Percentiles rank a stretch among this genome's conserved stretches.
Conservation (phyloP, 371 early-diverging fungal species). For the Rhizopus arrhizus region DNA sequence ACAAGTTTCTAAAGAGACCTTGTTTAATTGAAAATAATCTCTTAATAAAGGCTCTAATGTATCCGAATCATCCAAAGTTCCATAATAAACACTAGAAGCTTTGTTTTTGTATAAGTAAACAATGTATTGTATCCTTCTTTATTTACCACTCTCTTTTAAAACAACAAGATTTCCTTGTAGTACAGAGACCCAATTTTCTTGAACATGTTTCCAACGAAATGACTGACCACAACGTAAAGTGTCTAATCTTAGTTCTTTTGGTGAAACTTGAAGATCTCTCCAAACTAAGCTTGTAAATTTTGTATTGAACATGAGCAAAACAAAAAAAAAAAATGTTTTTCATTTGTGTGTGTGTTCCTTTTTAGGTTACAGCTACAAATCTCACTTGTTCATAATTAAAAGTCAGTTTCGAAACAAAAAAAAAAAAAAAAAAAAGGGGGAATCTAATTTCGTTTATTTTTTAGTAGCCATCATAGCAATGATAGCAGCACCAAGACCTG, state of each 20-base stretch:
- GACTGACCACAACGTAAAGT: slow-evolving; percentile 88
- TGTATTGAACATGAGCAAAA: not conserved
- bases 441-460: slow-evolving; percentile 4
- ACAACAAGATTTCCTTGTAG: slow-evolving; percentile 29
- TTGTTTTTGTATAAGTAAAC: too few relatives aligned
- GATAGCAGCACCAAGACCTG: slow-evolving; percentile 53
- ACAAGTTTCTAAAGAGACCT: slow-evolving; percentile 55
- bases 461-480: slow-evolving; percentile 53
- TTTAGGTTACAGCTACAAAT: too few relatives aligned
- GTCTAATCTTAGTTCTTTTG: slow-evolving; percentile 74
- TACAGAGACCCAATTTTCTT: slow-evolving; percentile 41
- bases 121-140: not conserved
- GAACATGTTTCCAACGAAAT: slow-evolving; percentile 78
- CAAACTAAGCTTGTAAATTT: slow-evolving; percentile 39
- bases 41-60: slow-evolving; percentile 28
- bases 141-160: slow-evolving; percentile 31
- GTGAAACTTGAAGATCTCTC: slow-evolving; percentile 61
- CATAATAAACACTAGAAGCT: slow-evolving; percentile 36
- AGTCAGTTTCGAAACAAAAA: too few relatives aligned
- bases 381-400: too few relatives aligned
- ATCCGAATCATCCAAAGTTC: slow-evolving; percentile 8
- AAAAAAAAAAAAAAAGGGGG: too few relatives aligned
- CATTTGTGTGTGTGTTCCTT: too few relatives aligned
- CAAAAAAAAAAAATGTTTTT: not conserved
- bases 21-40: slow-evolving; percentile 82